These are phyloP conservation scores for Pittosporum tobira DNA, from an alignment of 129 eudicot species.

Conservation along the genomic window DNA sequence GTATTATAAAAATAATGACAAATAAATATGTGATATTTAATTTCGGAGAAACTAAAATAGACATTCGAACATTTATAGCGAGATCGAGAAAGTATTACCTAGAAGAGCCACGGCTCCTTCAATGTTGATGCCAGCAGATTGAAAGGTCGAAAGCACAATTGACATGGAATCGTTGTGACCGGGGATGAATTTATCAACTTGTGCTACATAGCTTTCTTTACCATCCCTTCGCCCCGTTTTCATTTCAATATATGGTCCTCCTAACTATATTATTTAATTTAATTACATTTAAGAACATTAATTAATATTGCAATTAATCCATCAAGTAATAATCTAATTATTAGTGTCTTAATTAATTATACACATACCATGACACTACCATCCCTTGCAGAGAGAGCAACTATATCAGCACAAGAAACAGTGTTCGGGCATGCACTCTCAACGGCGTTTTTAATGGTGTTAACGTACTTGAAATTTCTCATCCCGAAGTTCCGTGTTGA, in stretches of 20 bases:
- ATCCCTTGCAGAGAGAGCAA: slow-evolving; percentile 81
- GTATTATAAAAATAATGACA: too few species aligned
- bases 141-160: slow-evolving; percentile 44
- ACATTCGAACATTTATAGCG: too few species aligned
- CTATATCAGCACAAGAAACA: slow-evolving; percentile 73
- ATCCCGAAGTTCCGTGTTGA: slow-evolving; percentile 52
- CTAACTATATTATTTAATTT: slow-evolving; percentile 42
- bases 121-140: slow-evolving; percentile 53
- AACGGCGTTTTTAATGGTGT: slow-evolving; percentile 57
- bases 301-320: too few species aligned
- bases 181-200: slow-evolving; percentile 46
- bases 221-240: slow-evolving; percentile 72
- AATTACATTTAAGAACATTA: too few species aligned
- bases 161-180: slow-evolving; percentile 51
- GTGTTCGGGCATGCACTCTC: slow-evolving; percentile 59
- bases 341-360: too few species aligned
- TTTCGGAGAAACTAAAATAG: too few species aligned
- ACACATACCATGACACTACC: slow-evolving; percentile 50
- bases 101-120: slow-evolving; percentile 80
- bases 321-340: too few species aligned
- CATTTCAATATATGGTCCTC: slow-evolving; percentile 68
- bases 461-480: slow-evolving; percentile 74
- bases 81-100: too few species aligned
- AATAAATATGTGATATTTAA: too few species aligned
- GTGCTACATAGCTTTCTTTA: slow-evolving; percentile 38